Percentiles rank a stretch among this genome's conserved stretches.
phyloP scores from a whole-genome alignment of 1,284 basidiomycete species.

The Porodaedalea pini region DNA sequence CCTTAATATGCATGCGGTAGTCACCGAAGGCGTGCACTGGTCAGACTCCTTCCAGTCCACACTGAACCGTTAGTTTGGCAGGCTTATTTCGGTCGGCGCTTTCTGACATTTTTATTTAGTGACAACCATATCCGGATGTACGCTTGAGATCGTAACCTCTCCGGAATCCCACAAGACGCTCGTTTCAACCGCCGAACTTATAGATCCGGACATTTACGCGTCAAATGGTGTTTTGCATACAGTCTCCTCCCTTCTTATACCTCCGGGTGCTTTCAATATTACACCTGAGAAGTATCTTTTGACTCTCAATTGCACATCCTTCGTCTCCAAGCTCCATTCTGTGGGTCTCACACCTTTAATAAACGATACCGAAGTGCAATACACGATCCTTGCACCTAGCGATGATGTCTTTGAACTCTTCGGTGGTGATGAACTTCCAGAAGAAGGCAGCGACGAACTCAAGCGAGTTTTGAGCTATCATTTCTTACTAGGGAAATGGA shows the following conservation, averaged over 20 bases:
- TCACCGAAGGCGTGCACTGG: slow-evolving; percentile 55
- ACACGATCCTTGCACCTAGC: slow-evolving; percentile 85
- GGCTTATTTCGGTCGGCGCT: slow-evolving; percentile 9
- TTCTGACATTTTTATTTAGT: slow-evolving; percentile 41
- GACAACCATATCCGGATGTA: slow-evolving; percentile 64
- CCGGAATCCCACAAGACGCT: slow-evolving; percentile 46
- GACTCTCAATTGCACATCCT: slow-evolving; percentile 85
- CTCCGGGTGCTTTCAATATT: slow-evolving; percentile 70
- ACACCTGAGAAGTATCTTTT: slow-evolving; percentile 93
- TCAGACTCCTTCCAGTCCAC: slow-evolving; percentile 55
- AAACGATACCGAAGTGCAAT: slow-evolving; percentile 66
- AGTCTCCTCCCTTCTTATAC: slow-evolving; percentile 79
- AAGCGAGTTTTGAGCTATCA: slow-evolving; percentile 76
- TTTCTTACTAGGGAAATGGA: slow-evolving; percentile 78
- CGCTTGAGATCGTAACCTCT: slow-evolving; percentile 55
- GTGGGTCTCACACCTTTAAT: slow-evolving; percentile 76
- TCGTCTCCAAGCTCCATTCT: slow-evolving; percentile 85
- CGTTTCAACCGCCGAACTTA: slow-evolving; percentile 63
- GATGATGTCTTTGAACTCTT: slow-evolving; percentile 79
- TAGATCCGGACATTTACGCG: slow-evolving; percentile 80
- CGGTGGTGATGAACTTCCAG: slow-evolving; percentile 49
- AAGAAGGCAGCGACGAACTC: slow-evolving; percentile 62
- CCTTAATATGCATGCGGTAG: slow-evolving; percentile 72
- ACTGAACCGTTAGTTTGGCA: slow-evolving; percentile 48
- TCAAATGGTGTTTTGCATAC: slow-evolving; percentile 95